Base-by-base conservation (phyloP, 331 rosid species). In the Acacia concinna region DNA sequence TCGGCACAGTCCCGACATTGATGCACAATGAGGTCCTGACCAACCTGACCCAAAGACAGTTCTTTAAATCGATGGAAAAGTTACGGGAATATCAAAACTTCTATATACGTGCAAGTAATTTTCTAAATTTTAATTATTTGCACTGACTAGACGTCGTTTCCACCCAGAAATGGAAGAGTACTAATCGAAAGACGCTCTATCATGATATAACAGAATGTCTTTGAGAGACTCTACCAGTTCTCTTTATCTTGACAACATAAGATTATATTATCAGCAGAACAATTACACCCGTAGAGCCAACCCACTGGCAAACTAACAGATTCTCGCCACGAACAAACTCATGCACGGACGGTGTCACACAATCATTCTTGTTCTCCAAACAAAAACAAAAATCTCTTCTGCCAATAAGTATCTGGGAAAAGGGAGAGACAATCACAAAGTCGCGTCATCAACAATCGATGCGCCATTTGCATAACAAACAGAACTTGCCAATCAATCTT, bases 401-500 rank as follows among this genome's bases (percentile, higher is more conserved):
- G 10, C 15, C 67, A 81, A 81, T 43, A 71, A 81, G 56, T 13
- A 60, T 46, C 25, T 44, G 60, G 49, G 21, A 62, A 38, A 77
- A 56, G 66, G 49, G 60, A 28, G n/a, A 10, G 43, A 38, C 63
- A 76, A 76, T 38, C 60, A 13, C 5, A n/a, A 32, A 23, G 41
- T 46, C 46, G 49, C 66, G 17, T 49, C 15, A 76, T 72, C 8
- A 14, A 66, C 49, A 47, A 62, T 34, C 66, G 3, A 64, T 63
- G 28, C 71, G 21, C 30, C 60, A 27, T 28, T 60, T 18, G 8
- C 13, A 10, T 0, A 5, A 18, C 4, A 18, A 57, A 18, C 4
- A 18, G 44, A 60, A 57, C 51, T 4, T 31, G 60, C 60, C 47
- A 11, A n/a, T 46, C 65, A 79, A 62, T 4, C 46, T 6, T 68